A percentile compares a stretch with the other conserved stretches of the same genome.
Evolutionary conservation across 2,329 filamentous ascomycete genomes (phyloP).

Genomic region (Diaporthe australafricana): DNA sequence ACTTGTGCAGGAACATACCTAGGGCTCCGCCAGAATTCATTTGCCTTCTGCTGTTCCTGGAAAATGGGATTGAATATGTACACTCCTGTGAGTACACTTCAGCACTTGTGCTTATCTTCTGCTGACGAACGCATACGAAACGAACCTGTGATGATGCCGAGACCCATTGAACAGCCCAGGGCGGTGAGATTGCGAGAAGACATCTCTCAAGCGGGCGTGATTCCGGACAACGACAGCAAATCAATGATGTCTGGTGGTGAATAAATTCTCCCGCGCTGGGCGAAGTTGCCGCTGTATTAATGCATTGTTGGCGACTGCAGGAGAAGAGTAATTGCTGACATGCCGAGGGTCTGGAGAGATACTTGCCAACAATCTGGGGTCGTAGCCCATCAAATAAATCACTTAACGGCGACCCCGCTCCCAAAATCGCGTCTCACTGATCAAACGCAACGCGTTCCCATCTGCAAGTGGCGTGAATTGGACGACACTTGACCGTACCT

Average conservation of each 20-base stretch:
- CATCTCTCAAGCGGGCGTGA: constrained; percentile 7
- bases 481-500: neutral
- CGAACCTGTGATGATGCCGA: constrained; percentile 42
- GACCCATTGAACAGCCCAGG: constrained; percentile 22
- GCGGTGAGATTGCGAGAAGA: constrained; percentile 35
- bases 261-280: neutral
- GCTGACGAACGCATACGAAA: neutral
- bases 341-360: neutral
- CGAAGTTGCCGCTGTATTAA: constrained; percentile 12
- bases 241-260: neutral
- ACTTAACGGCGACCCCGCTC: neutral
- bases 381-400: neutral
- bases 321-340: neutral
- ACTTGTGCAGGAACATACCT: constrained; percentile 13
- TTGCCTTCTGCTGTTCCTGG: constrained; percentile 37
- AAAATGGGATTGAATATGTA: constrained; percentile 44
- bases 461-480: neutral
- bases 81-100: constrained; percentile 39
- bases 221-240: neutral
- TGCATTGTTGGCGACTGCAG: neutral
- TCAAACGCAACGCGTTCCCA: constrained; percentile 2
- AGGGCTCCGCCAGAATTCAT: constrained; percentile 19
- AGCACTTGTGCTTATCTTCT: constrained; percentile 22
- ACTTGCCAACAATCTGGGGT: neutral
- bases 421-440: constrained; percentile 1